A percentile compares a stretch with the other conserved stretches of the same genome.
Conservation (phyloP, 73 alveolate genomes). For the Paramecium pentaurelia region DNA sequence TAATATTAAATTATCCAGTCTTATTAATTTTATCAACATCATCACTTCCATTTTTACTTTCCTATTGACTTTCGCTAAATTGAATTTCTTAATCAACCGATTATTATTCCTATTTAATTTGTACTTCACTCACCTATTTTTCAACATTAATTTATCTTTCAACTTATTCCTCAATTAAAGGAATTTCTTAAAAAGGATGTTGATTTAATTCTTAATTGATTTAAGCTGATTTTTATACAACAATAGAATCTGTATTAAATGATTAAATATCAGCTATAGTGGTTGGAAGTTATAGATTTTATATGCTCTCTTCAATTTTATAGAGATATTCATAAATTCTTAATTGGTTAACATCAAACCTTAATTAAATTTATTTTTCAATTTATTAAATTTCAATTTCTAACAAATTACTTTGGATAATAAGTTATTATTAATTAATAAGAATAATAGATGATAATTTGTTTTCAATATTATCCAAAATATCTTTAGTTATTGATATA, state of each 20-base stretch:
- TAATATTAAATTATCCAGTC: not conserved
- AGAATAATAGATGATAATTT: not conserved
- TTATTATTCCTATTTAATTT: not conserved
- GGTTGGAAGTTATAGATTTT: not conserved
- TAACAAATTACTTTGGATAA: not conserved
- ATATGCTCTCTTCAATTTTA: not conserved
- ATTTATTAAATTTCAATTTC: not conserved
- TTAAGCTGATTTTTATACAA: not conserved
- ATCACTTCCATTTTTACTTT: not conserved
- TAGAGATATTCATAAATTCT: not conserved
- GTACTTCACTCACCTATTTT: not conserved
- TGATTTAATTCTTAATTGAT: not conserved
- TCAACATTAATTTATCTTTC: not conserved
- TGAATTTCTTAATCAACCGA: not conserved
- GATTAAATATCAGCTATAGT: not conserved
- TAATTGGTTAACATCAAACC: not conserved
- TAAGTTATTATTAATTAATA: not conserved
- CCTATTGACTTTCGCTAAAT: not conserved
- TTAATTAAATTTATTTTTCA: not conserved
- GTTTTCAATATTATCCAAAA: not conserved
- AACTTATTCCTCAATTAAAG: not conserved
- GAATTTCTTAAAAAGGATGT: not conserved
- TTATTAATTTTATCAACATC: not conserved
- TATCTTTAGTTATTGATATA: not conserved
- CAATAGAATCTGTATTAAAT: not conserved